A percentile compares a stretch with the other conserved stretches of the same genome.
Evolutionary conservation across 306 rosid genomes (phyloP).

Genomic region (Begonia masoniana): DNA sequence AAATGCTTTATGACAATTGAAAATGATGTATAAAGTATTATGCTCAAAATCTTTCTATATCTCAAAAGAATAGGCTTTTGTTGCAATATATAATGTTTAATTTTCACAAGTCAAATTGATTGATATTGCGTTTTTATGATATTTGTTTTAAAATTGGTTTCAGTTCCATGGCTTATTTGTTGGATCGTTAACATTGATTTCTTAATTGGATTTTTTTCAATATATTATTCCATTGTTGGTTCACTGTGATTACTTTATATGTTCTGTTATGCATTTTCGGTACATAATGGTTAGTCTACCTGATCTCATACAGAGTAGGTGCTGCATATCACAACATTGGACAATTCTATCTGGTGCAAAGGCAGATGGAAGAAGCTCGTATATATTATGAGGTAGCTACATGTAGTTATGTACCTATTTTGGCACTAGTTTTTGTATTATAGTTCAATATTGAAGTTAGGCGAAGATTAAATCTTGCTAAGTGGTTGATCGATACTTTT

Average conservation of each 20-base stretch:
- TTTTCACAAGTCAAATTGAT: too few species aligned
- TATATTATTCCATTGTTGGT: too few species aligned
- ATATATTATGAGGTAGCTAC: constrained; percentile 51
- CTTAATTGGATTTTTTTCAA: background rate
- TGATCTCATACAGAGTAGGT: constrained; percentile 40
- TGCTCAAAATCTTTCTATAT: too few species aligned
- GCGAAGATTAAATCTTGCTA: background rate
- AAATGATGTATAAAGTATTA: too few species aligned
- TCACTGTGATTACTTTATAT: background rate
- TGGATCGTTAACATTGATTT: background rate
- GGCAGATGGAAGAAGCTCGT: constrained; percentile 58
- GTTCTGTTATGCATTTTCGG: background rate
- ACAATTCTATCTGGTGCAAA: constrained; percentile 60
- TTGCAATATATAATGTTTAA: too few species aligned
- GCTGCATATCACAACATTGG: constrained; percentile 85
- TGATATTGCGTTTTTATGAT: too few species aligned
- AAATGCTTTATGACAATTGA: too few species aligned
- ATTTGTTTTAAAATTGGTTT: background rate
- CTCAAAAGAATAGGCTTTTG: too few species aligned
- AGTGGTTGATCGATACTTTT: background rate
- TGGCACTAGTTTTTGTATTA: background rate
- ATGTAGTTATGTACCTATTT: background rate
- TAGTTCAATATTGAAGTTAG: background rate
- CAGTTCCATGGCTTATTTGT: background rate
- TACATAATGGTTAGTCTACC: background rate